These are phyloP conservation scores for Penicillium sp. DNA, from an alignment of 2,329 filamentous ascomycete genomes.

Conservation along the genomic window DNA sequence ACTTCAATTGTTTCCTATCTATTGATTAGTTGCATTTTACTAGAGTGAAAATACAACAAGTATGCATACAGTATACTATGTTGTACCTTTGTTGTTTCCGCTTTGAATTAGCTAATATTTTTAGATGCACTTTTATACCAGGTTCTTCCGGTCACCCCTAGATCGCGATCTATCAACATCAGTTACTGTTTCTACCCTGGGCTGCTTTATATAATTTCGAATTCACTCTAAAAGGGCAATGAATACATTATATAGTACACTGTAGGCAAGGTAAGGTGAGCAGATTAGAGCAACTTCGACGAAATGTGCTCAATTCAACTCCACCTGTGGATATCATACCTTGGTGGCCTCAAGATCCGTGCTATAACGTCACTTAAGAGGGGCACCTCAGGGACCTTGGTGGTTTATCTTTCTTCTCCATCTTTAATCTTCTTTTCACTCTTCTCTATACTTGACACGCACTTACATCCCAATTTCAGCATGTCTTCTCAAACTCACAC, in stretches of 20 bases:
- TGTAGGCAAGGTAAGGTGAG: background rate
- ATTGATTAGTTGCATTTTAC: too few relatives aligned
- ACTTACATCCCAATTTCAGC: slow-evolving; percentile 1
- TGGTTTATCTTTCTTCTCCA: background rate
- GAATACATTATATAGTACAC: background rate
- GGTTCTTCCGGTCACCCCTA: too few relatives aligned
- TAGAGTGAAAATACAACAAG: too few relatives aligned
- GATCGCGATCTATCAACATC: too few relatives aligned
- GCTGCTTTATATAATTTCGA: background rate
- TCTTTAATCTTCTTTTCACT: background rate
- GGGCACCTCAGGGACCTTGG: slow-evolving; percentile 18
- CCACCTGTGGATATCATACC: slow-evolving; percentile 5
- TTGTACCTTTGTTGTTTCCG: too few relatives aligned
- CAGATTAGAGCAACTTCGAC: background rate
- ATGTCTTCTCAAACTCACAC: slow-evolving; percentile 50
- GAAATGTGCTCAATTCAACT: slow-evolving; percentile 4
- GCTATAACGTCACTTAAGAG: slow-evolving; percentile 2
- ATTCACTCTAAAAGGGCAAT: fast-evolving
- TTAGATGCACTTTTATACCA: too few relatives aligned
- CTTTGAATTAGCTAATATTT: too few relatives aligned
- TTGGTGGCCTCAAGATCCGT: slow-evolving; percentile 12
- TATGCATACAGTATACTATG: too few relatives aligned
- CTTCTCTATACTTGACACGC: background rate
- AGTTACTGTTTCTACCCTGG: too few relatives aligned
- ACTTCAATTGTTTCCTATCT: too few relatives aligned